Percentiles rank a stretch among this genome's conserved stretches.
Conservation (phyloP, 495 filamentous ascomycete species). For the Podospora bellae-mahoneyi region DNA sequence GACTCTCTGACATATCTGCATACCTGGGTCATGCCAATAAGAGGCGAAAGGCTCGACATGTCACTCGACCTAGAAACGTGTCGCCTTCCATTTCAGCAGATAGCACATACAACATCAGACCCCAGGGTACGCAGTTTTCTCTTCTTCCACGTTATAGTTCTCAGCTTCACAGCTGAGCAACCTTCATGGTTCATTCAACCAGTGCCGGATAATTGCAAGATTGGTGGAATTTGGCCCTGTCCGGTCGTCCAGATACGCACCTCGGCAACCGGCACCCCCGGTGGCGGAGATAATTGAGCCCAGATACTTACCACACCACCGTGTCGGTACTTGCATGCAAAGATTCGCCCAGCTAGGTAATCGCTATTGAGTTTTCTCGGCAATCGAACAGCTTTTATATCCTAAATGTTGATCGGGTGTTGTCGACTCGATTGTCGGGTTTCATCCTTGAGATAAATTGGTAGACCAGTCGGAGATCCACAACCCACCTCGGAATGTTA, state of each 20-base stretch:
- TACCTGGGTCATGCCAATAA: too few relatives aligned
- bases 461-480: background rate
- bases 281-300: background rate
- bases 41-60: too few relatives aligned
- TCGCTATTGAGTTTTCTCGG: too few relatives aligned
- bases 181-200: background rate
- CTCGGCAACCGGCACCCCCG: background rate
- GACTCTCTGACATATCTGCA: too few relatives aligned
- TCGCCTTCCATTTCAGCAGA: too few relatives aligned
- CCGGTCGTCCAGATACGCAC: background rate
- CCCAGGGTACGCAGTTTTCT: too few relatives aligned
- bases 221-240: background rate
- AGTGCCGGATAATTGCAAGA: background rate
- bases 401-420: too few relatives aligned
- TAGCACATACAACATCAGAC: too few relatives aligned
- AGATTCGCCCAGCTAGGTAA: background rate
- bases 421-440: too few relatives aligned
- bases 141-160: background rate
- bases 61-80: too few relatives aligned
- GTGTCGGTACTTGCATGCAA: background rate
- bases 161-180: background rate
- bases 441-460: background rate
- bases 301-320: background rate
- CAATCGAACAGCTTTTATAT: too few relatives aligned
- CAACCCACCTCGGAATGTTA: background rate